Percentiles rank a stretch among this genome's conserved stretches.
phyloP scores from a whole-genome alignment of 176 grass and related monocot genomes.

The Hsuehochloa calcarea region DNA sequence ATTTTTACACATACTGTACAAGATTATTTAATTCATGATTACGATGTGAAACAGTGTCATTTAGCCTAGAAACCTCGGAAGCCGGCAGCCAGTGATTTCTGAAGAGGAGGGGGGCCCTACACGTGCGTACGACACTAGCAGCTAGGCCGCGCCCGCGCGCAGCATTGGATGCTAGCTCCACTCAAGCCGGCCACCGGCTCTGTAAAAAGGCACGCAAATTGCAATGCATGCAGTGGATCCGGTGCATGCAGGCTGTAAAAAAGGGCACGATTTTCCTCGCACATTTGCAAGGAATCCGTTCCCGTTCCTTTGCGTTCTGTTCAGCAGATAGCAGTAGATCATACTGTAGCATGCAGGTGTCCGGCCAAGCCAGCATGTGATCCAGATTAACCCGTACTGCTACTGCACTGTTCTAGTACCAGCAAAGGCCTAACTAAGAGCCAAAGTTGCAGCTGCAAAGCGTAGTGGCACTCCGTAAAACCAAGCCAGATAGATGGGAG shows the following conservation, averaged over 20 bases:
- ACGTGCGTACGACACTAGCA: neutral
- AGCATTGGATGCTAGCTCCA: constrained; percentile 55
- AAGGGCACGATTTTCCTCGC: constrained; percentile 36
- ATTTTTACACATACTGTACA: too few species aligned
- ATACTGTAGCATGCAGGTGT: neutral
- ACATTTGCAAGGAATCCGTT: neutral
- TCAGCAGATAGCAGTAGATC: neutral
- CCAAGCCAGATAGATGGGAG: too few species aligned
- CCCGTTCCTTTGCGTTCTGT: neutral
- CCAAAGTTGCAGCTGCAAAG: neutral
- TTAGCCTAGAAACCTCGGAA: too few species aligned
- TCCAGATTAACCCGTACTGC: neutral
- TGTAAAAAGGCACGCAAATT: constrained; percentile 13
- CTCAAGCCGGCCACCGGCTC: neutral
- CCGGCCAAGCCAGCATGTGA: neutral
- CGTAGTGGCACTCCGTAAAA: too few species aligned
- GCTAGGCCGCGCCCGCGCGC: neutral
- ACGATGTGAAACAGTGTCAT: too few species aligned
- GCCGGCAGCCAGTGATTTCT: neutral
- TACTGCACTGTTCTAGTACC: neutral
- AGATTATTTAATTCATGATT: too few species aligned
- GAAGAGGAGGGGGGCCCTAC: neutral
- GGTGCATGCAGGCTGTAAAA: constrained; percentile 39
- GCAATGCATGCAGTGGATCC: constrained; percentile 16
- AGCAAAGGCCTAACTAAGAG: neutral